Evolutionary conservation across 257 asterid genomes (phyloP).

Genomic region (Plantago major): DNA sequence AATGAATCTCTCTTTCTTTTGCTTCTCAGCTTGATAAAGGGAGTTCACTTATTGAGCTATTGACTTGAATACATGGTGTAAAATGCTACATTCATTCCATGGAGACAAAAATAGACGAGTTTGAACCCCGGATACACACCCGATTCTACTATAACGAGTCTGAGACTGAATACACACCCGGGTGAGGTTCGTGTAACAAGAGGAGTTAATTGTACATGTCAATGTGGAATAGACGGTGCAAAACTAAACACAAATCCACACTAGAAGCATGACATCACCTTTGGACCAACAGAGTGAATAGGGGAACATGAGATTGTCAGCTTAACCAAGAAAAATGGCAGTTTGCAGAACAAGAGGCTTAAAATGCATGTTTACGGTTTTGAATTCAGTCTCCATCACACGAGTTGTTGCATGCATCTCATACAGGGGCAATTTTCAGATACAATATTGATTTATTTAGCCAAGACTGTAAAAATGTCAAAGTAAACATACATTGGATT

Average conservation of each 20-base stretch:
- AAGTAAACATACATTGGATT: background rate
- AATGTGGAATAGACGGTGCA: background rate
- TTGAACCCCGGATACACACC: background rate
- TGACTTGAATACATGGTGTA: background rate
- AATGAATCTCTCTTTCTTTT: background rate
- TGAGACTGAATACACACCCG: no score
- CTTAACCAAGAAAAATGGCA: constrained; percentile 6
- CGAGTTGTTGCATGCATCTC: background rate
- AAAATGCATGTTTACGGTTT: background rate
- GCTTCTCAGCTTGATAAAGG: constrained; percentile 11
- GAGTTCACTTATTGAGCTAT: background rate
- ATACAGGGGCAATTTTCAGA: background rate
- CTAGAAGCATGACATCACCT: background rate
- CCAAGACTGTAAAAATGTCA: background rate
- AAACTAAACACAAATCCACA: background rate
- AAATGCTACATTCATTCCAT: background rate
- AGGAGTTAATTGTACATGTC: background rate
- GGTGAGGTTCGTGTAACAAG: background rate
- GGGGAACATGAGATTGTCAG: constrained; percentile 1
- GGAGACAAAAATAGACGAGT: background rate
- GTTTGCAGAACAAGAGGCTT: background rate
- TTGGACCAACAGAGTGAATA: constrained; percentile 7
- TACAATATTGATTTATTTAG: background rate
- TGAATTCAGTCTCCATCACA: background rate
- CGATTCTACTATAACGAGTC: background rate